Percentiles rank a stretch among this genome's conserved stretches.
Evolutionary conservation across 78 protist species (phyloP).

Genomic region (Dictyostelium capitatum): DNA sequence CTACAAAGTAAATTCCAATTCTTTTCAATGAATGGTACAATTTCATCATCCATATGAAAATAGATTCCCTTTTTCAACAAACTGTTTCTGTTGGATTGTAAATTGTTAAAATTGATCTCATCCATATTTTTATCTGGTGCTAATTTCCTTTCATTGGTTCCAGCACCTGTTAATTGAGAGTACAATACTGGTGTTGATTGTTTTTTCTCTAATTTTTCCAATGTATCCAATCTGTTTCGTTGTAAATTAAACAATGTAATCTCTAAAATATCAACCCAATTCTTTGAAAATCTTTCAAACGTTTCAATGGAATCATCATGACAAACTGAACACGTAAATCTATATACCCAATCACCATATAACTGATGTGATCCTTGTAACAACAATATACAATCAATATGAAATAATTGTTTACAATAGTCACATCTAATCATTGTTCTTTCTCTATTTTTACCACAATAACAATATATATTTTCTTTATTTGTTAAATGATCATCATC

Average conservation of each 20-base stretch:
- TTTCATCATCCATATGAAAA: constrained; percentile 43
- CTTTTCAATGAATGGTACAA: constrained; percentile 55
- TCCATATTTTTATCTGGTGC: neutral
- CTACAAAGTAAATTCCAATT: constrained; percentile 73
- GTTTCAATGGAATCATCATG: constrained; percentile 27
- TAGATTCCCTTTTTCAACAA: constrained; percentile 8
- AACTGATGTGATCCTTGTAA: constrained; percentile 57
- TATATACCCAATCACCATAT: constrained; percentile 73
- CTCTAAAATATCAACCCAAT: constrained; percentile 68
- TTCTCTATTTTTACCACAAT: constrained; percentile 60
- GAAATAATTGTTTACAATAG: constrained; percentile 56
- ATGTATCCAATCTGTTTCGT: too few relatives aligned
- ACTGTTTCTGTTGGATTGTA: neutral
- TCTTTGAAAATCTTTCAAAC: constrained; percentile 76
- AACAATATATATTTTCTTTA: constrained; percentile 55
- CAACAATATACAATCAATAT: constrained; percentile 32
- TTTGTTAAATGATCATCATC: constrained; percentile 46
- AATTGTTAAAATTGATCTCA: neutral
- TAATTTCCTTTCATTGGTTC: neutral
- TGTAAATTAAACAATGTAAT: constrained; percentile 43
- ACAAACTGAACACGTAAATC: constrained; percentile 68
- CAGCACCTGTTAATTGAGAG: neutral
- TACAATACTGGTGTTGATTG: neutral
- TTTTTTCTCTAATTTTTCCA: neutral
- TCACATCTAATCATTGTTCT: constrained; percentile 58